Conservation (phyloP, 2,329 filamentous ascomycete species). For the Neofusicoccum umdonicola region DNA sequence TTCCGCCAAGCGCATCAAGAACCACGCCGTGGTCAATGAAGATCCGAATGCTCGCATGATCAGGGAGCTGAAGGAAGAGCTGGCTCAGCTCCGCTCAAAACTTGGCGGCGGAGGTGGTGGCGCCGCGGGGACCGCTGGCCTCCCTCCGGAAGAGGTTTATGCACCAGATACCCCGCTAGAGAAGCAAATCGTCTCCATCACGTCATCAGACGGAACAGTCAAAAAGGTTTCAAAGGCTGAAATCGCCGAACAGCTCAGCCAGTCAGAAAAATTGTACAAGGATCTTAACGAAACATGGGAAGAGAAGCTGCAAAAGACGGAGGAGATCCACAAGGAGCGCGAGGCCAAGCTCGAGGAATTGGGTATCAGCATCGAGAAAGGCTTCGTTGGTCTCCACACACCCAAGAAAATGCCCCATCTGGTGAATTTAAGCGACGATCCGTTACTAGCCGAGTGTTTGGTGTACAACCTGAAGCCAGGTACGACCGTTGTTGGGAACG, state of each 20-base stretch:
- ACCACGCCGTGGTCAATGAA: conserved; percentile 98
- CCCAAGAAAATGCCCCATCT: conserved; percentile 99
- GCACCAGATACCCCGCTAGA: conserved; percentile 89
- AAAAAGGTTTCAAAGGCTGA: conserved; percentile 98
- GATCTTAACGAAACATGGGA: conserved; percentile 99
- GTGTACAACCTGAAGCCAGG: conserved; percentile 98
- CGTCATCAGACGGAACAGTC: conserved; percentile 75
- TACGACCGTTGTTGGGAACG: conserved; percentile 89
- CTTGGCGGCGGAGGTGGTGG: conserved; percentile 53
- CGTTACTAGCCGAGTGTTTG: conserved; percentile 88
- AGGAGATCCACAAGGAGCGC: conserved; percentile 95
- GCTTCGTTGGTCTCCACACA: conserved; percentile 89
- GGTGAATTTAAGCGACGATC: conserved; percentile 82
- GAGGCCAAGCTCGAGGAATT: conserved; percentile 93
- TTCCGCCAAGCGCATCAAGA: conserved; percentile 98
- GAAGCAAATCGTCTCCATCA: conserved; percentile 94
- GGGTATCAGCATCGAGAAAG: conserved; percentile 98
- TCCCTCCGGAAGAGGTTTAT: conserved; percentile 76
- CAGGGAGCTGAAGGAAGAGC: conserved; percentile 91
- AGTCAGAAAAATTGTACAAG: conserved; percentile 92
- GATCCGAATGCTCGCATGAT: conserved; percentile 99
- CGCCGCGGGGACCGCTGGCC: conserved; percentile 40
- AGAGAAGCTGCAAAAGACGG: conserved; percentile 89
- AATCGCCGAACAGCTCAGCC: conserved; percentile 92
- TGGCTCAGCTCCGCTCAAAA: conserved; percentile 82